Evolutionary conservation across 345 rosid genomes (phyloP).

Genomic region (Aquilaria sinensis): DNA sequence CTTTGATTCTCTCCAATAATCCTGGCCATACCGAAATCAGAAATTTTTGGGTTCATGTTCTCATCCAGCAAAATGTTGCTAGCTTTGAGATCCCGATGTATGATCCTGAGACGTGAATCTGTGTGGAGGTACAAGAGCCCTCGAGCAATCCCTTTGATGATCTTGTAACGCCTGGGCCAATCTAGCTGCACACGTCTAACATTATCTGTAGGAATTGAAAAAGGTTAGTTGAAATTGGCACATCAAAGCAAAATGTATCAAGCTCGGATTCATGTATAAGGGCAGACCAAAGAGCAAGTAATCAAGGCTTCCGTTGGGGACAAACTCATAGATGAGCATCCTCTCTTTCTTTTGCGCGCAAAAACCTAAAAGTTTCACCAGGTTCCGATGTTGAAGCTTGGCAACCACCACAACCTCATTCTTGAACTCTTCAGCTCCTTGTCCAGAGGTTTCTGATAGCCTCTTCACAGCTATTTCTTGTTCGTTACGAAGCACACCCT

Average conservation of each 20-base stretch:
- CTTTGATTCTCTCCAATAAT: conserved; percentile 19
- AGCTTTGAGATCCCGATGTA: conserved; percentile 22
- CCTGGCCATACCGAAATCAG: conserved; percentile 35
- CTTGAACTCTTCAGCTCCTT: conserved; percentile 15
- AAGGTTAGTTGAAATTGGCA: not conserved
- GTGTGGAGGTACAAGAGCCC: conserved; percentile 25
- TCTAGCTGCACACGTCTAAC: not conserved
- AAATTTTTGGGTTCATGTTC: conserved; percentile 21
- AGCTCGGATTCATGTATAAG: not conserved
- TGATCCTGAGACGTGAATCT: conserved; percentile 19
- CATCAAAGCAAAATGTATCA: not conserved
- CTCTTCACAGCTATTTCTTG: conserved; percentile 21
- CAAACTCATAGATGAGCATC: conserved; percentile 12
- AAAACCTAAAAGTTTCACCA: conserved; percentile 7
- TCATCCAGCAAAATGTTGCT: conserved; percentile 7
- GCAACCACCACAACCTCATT: conserved; percentile 14
- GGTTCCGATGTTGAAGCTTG: conserved; percentile 15
- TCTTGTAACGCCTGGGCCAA: conserved; percentile 14
- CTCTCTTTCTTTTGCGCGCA: conserved; percentile 6
- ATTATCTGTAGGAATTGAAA: not conserved
- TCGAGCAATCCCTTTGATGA: conserved; percentile 25
- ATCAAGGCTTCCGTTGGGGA: conserved; percentile 14
- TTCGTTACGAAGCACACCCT: conserved; percentile 12
- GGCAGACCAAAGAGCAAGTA: conserved; percentile 9
- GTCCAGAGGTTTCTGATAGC: conserved; percentile 9